Evolutionary conservation across 2,329 filamentous ascomycete species (phyloP).

Genomic region (Ramichloridium luteum): DNA sequence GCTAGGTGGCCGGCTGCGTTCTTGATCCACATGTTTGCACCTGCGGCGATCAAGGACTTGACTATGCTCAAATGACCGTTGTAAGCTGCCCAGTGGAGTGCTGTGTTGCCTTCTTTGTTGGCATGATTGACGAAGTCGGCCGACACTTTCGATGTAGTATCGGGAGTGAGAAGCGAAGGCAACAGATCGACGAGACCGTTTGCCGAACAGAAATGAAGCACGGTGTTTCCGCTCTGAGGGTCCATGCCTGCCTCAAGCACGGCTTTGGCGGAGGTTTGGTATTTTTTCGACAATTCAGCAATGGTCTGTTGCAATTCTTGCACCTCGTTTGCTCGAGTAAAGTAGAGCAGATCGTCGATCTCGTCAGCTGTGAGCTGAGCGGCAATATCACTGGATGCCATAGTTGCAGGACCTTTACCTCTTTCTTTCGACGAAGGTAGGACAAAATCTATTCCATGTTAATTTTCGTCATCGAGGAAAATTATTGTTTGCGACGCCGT

Average conservation of each 20-base stretch:
- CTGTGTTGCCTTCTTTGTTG: slow-evolving; percentile 79
- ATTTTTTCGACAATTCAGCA: slow-evolving; percentile 47
- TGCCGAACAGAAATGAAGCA: slow-evolving; percentile 80
- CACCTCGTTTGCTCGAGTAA: slow-evolving; percentile 65
- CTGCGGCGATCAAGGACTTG: slow-evolving; percentile 61
- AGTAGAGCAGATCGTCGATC: slow-evolving; percentile 85
- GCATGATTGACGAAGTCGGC: slow-evolving; percentile 48
- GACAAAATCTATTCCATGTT: too few relatives aligned
- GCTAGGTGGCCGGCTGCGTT: slow-evolving; percentile 71
- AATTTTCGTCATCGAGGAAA: too few relatives aligned
- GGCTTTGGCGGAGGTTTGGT: slow-evolving; percentile 47
- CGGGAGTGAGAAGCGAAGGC: slow-evolving; percentile 11
- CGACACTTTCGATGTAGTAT: slow-evolving; percentile 1
- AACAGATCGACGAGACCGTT: slow-evolving; percentile 57
- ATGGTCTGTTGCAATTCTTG: slow-evolving; percentile 53
- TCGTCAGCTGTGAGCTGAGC: slow-evolving; percentile 62
- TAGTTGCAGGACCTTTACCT: slow-evolving; percentile 4
- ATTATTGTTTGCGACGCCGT: too few relatives aligned
- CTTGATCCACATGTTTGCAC: slow-evolving; percentile 63
- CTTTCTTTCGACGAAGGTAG: too few relatives aligned
- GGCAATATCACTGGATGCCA: slow-evolving; percentile 5
- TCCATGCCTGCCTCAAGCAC: slow-evolving; percentile 62
- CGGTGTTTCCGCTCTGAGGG: slow-evolving; percentile 61
- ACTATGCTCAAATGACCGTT: slow-evolving; percentile 77
- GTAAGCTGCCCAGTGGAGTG: slow-evolving; percentile 85